Evolutionary conservation across 208 protist species (phyloP), one percentile per base, ranked within the genome.

Genomic region (Crithidia fasciculata): DNA sequence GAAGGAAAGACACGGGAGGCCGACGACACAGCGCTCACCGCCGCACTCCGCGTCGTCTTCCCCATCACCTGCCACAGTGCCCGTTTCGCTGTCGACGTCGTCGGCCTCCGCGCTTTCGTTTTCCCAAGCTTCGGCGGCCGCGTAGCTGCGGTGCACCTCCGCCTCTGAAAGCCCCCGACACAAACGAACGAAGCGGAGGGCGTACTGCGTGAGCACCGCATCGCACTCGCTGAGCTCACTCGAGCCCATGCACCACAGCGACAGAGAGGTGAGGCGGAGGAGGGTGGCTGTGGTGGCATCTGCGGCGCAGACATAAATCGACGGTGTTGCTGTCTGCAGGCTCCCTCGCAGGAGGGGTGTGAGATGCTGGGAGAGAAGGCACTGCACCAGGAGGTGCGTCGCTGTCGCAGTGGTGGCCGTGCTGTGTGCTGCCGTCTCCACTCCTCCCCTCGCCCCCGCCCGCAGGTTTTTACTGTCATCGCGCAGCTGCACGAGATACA

Each of bases 181-280:
- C 7, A 81, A 58, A 13, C 67, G 66, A 13, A 82, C 59, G 55
- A 78, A 50, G 16, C 74, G 71, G 18, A 77, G 55, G 16, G 73
- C 69, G 69, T 78, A 65, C 45, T 60, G 72, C 56, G 62, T 45
- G 36, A 82, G 47, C 19, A 58, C 70, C 7, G 47, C 69, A 18
- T 76, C 76, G 28, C 52, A 44, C 49, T 39, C 41, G 5, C 54
- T 66, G 37, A 52, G 39, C 7, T 66, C 58, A 3, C 41, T 54
- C 52, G 67, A 52, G 19, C 15, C 39, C 5, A 73, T 45, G 9
- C 45, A 36, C 68, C 67, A 80, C n/a, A 80, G 62, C 3, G 53
- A 66, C 36, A 70, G 13, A 41, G 44, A 69, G n/a, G 49, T 62
- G 16, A 80, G 52, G 50, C 37, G 68, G 19, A 74, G 43, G 7